Evolutionary conservation across 164 flowering plant genomes (phyloP).

Genomic region (Umbellularia californica): DNA sequence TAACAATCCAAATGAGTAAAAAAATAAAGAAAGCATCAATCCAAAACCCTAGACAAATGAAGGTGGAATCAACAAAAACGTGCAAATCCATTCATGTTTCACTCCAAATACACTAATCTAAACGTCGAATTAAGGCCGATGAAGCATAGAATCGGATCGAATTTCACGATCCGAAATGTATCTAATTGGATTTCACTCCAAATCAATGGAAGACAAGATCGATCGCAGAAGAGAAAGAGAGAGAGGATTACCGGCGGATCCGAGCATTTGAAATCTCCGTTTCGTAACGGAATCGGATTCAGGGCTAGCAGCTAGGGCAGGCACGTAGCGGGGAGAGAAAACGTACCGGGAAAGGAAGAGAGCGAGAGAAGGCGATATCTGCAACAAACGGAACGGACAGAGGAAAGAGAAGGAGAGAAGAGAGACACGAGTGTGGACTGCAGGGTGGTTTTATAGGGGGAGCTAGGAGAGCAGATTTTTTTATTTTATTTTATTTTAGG

Average conservation of each 20-base stretch:
- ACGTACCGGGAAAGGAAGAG: neutral
- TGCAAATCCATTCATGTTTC: neutral
- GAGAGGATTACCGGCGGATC: slow-evolving; percentile 3
- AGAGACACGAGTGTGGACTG: neutral
- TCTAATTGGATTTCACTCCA: neutral
- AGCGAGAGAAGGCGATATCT: neutral
- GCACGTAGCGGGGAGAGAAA: neutral
- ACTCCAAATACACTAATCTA: neutral
- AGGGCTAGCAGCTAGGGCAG: neutral
- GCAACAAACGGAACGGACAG: slow-evolving; percentile 1
- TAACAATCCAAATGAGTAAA: neutral
- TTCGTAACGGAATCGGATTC: neutral
- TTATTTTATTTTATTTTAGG: too few species aligned
- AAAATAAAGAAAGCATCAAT: neutral
- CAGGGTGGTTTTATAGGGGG: neutral
- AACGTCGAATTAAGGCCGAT: neutral
- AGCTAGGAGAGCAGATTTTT: too few species aligned
- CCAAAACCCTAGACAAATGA: neutral
- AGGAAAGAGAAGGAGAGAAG: neutral
- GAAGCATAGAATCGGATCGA: neutral
- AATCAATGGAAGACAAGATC: neutral
- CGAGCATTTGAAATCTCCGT: neutral
- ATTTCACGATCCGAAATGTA: neutral
- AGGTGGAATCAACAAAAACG: neutral
- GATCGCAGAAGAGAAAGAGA: neutral